Base-by-base conservation (phyloP, 768 basidiomycete genomes). In the Suillus cothurnatus region DNA sequence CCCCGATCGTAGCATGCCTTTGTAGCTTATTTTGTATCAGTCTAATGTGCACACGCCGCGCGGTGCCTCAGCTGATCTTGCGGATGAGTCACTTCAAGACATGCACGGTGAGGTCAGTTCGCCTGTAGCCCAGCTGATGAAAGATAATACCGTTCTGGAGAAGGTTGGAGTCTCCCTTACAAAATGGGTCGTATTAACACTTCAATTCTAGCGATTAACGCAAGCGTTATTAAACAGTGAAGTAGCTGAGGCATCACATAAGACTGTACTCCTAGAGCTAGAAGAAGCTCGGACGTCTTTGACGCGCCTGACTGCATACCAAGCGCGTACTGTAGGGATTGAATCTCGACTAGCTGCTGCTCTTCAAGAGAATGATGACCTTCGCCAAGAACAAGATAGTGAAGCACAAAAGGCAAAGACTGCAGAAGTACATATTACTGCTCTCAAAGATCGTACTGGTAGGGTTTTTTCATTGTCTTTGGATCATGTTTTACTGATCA, bases 151-250 rank as follows among this genome's bases (percentile, higher is more conserved):
- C 4, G 74, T 81, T 23, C 73, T 91, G 21, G 85, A 92, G 70
- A 89, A 68, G 69, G 71, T 70, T 47, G 28, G 58, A 62, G 15
- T 58, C 36, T 60, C 53, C 6, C 47, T 23, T 26, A 59, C 26
- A 41, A 56, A 28, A 31, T 19, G 43, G 63, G 26, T 36, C 28
- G 62, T 36, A 58, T 11, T 19, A 8, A 39, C 56, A 28, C n/a
- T 26, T 50, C 21, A 41, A 39, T 66, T 47, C 56, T 67, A 95
- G 93, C 86, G 90, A 39, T 81, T 95, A 39, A 88, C 88, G 8
- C 91, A 93, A 73, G 89, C 92, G 21, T 79, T 93, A 21, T 81
- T 93, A 50, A 91, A 94, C 73, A 91, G 85, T 61, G 95, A 97
- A 76, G 84, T 93, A 39, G 83, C 88, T 1, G 95, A 97, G 70